Conservation (phyloP, 495 filamentous ascomycete genomes). For the Talaromyces adpressus region DNA sequence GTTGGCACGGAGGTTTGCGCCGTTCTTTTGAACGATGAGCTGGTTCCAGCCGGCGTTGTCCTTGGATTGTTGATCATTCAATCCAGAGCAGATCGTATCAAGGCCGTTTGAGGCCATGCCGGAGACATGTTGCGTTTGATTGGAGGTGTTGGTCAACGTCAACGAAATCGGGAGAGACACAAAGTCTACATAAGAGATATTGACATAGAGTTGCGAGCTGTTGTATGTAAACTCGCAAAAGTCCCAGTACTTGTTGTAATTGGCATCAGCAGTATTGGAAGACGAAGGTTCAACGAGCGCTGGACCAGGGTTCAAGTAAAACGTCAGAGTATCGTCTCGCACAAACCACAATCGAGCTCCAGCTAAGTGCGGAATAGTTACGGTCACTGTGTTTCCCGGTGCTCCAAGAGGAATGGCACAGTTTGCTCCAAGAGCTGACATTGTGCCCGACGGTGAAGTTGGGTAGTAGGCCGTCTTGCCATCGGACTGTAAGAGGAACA, state of each 20-base stretch:
- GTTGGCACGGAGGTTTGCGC: slow-evolving; percentile 51
- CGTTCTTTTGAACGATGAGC: slow-evolving; percentile 49
- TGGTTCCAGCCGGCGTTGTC: slow-evolving; percentile 59
- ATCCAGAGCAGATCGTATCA: slow-evolving; percentile 41
- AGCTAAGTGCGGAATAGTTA: slow-evolving; percentile 60
- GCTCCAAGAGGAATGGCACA: slow-evolving; percentile 57
- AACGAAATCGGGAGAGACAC: slow-evolving; percentile 59
- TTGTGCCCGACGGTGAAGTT: slow-evolving; percentile 35
- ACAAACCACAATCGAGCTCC: slow-evolving; percentile 69
- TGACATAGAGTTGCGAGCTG: slow-evolving; percentile 58
- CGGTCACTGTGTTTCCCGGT: slow-evolving; percentile 48
- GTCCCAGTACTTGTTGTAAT: slow-evolving; percentile 56
- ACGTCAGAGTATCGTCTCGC: slow-evolving; percentile 51
- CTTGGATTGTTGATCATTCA: slow-evolving; percentile 42
- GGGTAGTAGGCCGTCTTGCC: slow-evolving; percentile 51
- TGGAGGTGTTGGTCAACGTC: slow-evolving; percentile 45
- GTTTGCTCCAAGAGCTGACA: slow-evolving; percentile 39
- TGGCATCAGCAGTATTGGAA: slow-evolving; percentile 58
- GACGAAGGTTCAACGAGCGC: slow-evolving; percentile 65
- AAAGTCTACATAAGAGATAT: slow-evolving; percentile 73
- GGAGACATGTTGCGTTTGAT: slow-evolving; percentile 45
- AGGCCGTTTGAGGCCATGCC: slow-evolving; percentile 55
- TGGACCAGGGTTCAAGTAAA: slow-evolving; percentile 62
- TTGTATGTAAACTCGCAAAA: slow-evolving; percentile 76
- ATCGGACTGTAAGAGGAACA: slow-evolving; percentile 57